Conservation (phyloP, 768 basidiomycete genomes). For the Kwoniella heveanensis region DNA sequence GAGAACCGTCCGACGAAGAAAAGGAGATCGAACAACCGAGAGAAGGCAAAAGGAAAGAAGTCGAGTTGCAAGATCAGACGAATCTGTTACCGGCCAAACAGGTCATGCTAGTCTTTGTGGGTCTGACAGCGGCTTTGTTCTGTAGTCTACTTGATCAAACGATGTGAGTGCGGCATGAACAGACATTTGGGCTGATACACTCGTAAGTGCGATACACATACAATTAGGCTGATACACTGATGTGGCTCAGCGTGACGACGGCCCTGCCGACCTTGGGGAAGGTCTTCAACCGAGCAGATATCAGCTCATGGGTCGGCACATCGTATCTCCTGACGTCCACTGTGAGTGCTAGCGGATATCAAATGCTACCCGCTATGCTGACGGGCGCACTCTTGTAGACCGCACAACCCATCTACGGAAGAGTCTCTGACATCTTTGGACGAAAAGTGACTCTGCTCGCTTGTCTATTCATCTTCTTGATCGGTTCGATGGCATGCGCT, state of each 20-base stretch:
- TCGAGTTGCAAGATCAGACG: slow-evolving; percentile 69
- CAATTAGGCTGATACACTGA: no score
- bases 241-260: slow-evolving; percentile 63
- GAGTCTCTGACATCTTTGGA: slow-evolving; percentile 57
- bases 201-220: no score
- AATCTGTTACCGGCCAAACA: slow-evolving; percentile 71
- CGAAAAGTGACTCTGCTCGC: slow-evolving; percentile 66
- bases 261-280: slow-evolving; percentile 71
- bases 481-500: slow-evolving; percentile 69
- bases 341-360: no score
- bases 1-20: slow-evolving; percentile 14
- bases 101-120: slow-evolving; percentile 66
- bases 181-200: no score
- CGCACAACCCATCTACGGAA: slow-evolving; percentile 62
- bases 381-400: slow-evolving; percentile 43
- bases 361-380: no score
- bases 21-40: slow-evolving; percentile 16
- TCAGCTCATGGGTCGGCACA: slow-evolving; percentile 72
- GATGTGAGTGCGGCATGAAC: slow-evolving; percentile 56
- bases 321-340: slow-evolving; percentile 66
- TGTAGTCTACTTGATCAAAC: slow-evolving; percentile 71
- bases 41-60: slow-evolving; percentile 32
- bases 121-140: slow-evolving; percentile 66
- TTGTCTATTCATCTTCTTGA: slow-evolving; percentile 67
- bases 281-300: slow-evolving; percentile 67